A percentile compares a stretch with the other conserved stretches of the same genome.
Conservation (phyloP, 306 rosid species). For the Glycyrrhiza uralensis region DNA sequence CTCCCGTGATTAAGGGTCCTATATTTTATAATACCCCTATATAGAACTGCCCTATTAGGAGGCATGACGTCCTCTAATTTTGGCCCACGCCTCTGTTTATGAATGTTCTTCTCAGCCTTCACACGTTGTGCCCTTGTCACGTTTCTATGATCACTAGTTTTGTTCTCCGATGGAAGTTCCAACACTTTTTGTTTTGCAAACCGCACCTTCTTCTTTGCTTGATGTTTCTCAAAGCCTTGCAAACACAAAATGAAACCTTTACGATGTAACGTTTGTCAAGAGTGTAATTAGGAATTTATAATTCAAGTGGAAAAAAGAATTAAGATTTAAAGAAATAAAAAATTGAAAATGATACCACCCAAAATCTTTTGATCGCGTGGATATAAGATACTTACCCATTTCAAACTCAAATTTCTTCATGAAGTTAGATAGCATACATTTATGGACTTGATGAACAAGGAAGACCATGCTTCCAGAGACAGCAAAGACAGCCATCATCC, state of each 20-base stretch:
- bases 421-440: conserved; percentile 68
- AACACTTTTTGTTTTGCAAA: conserved; percentile 54
- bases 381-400: conserved; percentile 26
- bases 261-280: background rate
- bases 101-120: background rate
- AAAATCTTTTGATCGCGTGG: conserved; percentile 4
- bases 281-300: background rate
- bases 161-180: conserved; percentile 40
- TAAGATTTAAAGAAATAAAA: background rate
- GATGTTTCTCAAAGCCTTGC: conserved; percentile 24
- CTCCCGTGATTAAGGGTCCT: conserved; percentile 18
- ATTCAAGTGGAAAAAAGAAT: background rate
- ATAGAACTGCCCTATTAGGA: conserved; percentile 53
- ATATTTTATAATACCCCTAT: conserved; percentile 43
- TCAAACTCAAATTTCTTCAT: conserved; percentile 64
- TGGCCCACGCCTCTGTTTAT: background rate
- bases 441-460: conserved; percentile 66
- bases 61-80: conserved; percentile 52
- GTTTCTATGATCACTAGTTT: conserved; percentile 24
- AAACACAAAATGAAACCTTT: background rate
- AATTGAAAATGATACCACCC: background rate
- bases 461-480: conserved; percentile 72
- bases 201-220: conserved; percentile 61
- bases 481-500: conserved; percentile 77
- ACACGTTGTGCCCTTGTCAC: background rate